Conservation (phyloP, 345 rosid species). For the Populus ilicifolia region DNA sequence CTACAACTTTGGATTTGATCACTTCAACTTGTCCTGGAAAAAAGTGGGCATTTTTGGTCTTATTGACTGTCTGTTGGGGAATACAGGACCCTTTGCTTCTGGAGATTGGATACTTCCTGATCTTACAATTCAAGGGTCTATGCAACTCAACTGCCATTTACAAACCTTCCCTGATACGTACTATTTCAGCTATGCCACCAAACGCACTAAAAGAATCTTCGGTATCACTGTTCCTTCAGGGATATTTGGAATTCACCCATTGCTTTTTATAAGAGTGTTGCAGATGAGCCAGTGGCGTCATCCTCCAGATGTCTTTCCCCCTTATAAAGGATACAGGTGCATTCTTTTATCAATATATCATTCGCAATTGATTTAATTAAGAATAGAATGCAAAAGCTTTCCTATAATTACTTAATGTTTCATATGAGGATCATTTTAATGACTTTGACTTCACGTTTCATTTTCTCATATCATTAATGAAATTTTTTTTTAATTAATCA, state of each 20-base stretch:
- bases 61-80: conserved; percentile 61
- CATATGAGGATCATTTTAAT: neutral
- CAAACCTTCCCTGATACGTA: conserved; percentile 71
- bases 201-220: conserved; percentile 55
- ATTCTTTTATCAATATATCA: neutral
- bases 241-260: conserved; percentile 70
- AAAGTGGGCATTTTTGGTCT: conserved; percentile 69
- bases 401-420: neutral
- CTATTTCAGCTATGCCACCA: conserved; percentile 94
- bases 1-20: conserved; percentile 94
- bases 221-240: conserved; percentile 79
- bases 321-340: conserved; percentile 91
- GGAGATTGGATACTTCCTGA: conserved; percentile 97
- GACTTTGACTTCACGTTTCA: neutral
- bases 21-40: conserved; percentile 76
- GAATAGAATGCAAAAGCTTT: neutral
- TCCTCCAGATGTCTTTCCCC: conserved; percentile 60
- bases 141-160: conserved; percentile 48
- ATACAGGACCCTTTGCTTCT: conserved; percentile 72
- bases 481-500: neutral
- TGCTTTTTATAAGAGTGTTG: conserved; percentile 73
- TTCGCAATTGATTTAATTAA: neutral
- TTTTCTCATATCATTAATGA: neutral
- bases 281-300: conserved; percentile 85
- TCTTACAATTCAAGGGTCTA: conserved; percentile 84